Evolutionary conservation across 1,284 basidiomycete species (phyloP).

Genomic region (Volvariella volvacea): DNA sequence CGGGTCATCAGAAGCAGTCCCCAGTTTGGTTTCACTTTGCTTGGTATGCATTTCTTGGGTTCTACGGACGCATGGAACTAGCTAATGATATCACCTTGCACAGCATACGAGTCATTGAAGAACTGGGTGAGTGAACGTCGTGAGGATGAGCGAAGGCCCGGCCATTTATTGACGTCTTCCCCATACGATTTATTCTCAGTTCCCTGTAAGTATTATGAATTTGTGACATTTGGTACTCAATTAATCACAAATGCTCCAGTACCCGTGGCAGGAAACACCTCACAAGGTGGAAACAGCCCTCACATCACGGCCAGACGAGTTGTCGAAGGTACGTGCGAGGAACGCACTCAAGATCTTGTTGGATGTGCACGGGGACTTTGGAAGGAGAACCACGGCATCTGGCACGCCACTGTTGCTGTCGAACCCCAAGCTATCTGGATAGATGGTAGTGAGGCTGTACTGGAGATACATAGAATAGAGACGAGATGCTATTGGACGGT

Average conservation of each 20-base stretch:
- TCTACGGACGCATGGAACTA: background rate
- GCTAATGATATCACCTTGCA: constrained; percentile 1
- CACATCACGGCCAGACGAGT: constrained; percentile 71
- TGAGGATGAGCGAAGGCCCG: too few species aligned
- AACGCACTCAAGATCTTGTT: constrained; percentile 89
- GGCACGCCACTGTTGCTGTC: constrained; percentile 29
- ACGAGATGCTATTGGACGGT: too few species aligned
- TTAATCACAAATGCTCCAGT: constrained; percentile 36
- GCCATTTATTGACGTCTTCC: too few species aligned
- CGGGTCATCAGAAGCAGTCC: constrained; percentile 84
- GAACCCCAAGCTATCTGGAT: constrained; percentile 30
- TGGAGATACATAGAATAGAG: constrained; percentile 7
- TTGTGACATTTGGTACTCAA: constrained; percentile 9
- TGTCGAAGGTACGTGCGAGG: constrained; percentile 82
- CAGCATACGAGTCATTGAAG: constrained; percentile 36
- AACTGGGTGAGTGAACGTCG: constrained; percentile 32
- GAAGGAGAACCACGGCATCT: constrained; percentile 41
- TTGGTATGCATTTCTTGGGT: constrained; percentile 34
- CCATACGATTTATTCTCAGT: constrained; percentile 24
- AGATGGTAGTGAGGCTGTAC: constrained; percentile 15
- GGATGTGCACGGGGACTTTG: constrained; percentile 82
- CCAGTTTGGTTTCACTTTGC: constrained; percentile 90
- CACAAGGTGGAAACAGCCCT: constrained; percentile 62
- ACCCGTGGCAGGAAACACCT: constrained; percentile 68
- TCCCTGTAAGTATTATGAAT: constrained; percentile 54